These are phyloP conservation scores for Trematosphaeria pertusa DNA, from an alignment of 2,329 filamentous ascomycete species.

Conservation along the genomic window DNA sequence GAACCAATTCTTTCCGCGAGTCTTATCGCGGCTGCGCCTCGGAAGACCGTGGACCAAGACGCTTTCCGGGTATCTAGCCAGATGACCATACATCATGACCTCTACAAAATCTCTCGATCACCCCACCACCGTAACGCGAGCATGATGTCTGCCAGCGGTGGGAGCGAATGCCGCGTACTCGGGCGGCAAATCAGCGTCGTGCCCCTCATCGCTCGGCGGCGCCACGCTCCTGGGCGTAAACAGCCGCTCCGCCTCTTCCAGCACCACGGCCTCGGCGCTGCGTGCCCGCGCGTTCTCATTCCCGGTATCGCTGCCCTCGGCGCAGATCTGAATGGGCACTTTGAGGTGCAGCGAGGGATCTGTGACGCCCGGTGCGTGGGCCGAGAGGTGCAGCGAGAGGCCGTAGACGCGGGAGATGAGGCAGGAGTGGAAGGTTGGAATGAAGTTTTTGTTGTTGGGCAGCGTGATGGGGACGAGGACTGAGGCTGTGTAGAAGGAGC, in stretches of 20 bases:
- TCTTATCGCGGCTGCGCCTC: too few relatives aligned
- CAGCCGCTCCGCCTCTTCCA: constrained; percentile 38
- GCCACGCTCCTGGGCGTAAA: constrained; percentile 46
- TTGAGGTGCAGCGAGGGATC: constrained; percentile 48
- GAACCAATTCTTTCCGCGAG: too few relatives aligned
- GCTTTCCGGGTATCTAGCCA: too few relatives aligned
- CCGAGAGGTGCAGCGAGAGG: constrained; percentile 65
- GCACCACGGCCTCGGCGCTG: constrained; percentile 34
- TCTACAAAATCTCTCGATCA: too few relatives aligned
- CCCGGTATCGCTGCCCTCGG: constrained; percentile 44
- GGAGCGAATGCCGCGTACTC: constrained; percentile 32
- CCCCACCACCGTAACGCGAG: constrained; percentile 13
- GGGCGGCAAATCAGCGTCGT: constrained; percentile 29
- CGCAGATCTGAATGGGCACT: constrained; percentile 55
- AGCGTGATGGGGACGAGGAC: constrained; percentile 69
- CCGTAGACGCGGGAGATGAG: constrained; percentile 69
- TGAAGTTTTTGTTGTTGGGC: constrained; percentile 66
- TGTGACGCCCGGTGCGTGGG: constrained; percentile 52
- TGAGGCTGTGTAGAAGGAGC: constrained; percentile 66
- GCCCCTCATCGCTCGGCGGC: constrained; percentile 25
- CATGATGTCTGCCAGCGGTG: constrained; percentile 1
- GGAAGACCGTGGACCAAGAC: too few relatives aligned
- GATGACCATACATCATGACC: too few relatives aligned
- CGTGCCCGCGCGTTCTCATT: constrained; percentile 41
- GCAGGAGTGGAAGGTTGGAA: constrained; percentile 75